Evolutionary conservation across 1,284 basidiomycete genomes (phyloP).

Genomic region (Puccinia coronata): DNA sequence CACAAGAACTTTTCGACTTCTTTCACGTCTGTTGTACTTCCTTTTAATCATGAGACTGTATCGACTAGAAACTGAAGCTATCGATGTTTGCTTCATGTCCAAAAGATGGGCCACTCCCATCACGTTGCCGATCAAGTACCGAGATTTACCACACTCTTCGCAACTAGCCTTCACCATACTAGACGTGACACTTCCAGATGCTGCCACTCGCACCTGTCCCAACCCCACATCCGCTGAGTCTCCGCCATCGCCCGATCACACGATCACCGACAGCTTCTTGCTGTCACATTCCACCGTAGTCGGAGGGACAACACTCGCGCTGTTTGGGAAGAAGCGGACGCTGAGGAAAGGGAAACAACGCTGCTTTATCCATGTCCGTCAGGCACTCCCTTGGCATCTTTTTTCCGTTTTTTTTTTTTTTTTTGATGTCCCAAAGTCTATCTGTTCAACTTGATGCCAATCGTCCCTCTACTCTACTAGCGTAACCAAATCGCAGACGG

Average conservation of each 20-base stretch:
- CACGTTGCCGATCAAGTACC: conserved; percentile 83
- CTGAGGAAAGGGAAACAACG: conserved; percentile 87
- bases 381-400: too few relatives aligned
- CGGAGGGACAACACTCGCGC: conserved; percentile 39
- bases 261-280: conserved; percentile 37
- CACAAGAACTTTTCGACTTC: conserved; percentile 85
- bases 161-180: conserved; percentile 92
- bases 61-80: neutral
- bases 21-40: conserved; percentile 67
- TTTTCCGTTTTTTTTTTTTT: too few relatives aligned
- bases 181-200: conserved; percentile 69
- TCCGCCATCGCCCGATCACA: conserved; percentile 62
- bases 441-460: neutral
- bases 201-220: conserved; percentile 70
- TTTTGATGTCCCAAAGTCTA: neutral
- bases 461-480: conserved; percentile 45
- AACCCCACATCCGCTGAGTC: conserved; percentile 84
- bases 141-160: conserved; percentile 80
- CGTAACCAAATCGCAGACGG: conserved; percentile 50
- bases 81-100: neutral
- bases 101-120: conserved; percentile 92
- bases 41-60: neutral
- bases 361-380: conserved; percentile 64
- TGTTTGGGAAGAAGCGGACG: conserved; percentile 65
- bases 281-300: conserved; percentile 41